phyloP scores from a whole-genome alignment of 495 filamentous ascomycete species.

The Cairneyella variabilis region DNA sequence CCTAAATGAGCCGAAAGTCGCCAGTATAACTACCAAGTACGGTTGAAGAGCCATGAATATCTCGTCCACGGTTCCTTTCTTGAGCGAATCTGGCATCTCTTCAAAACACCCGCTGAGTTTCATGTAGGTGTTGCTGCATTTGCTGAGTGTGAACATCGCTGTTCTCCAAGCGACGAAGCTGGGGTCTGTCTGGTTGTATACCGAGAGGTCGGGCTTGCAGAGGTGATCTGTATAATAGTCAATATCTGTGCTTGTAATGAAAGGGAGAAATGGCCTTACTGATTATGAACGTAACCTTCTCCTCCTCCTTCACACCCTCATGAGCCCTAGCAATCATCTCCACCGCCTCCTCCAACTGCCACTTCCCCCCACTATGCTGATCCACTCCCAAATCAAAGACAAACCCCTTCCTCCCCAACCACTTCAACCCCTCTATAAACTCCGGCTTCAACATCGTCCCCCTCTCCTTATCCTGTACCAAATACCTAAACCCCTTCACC shows the following conservation, averaged over 20 bases:
- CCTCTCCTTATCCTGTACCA: constrained; percentile 70
- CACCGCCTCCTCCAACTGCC: constrained; percentile 67
- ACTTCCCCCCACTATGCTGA: constrained; percentile 60
- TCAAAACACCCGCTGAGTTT: constrained; percentile 84
- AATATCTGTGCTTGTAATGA: constrained; percentile 5
- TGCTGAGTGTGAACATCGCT: constrained; percentile 54
- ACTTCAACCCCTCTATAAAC: constrained; percentile 67
- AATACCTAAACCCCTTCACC: constrained; percentile 70
- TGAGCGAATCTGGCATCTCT: constrained; percentile 50
- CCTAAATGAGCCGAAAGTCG: constrained; percentile 62
- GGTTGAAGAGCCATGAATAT: constrained; percentile 49
- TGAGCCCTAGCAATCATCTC: constrained; percentile 67
- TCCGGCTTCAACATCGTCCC: constrained; percentile 54
- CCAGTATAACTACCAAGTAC: constrained; percentile 65
- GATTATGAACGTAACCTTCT: constrained; percentile 62
- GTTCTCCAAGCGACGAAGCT: constrained; percentile 53
- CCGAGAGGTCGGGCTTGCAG: constrained; percentile 74
- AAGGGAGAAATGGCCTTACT: constrained; percentile 44
- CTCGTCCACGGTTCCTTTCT: constrained; percentile 36
- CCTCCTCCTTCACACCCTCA: constrained; percentile 51
- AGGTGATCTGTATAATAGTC: constrained; percentile 54
- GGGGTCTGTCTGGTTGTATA: constrained; percentile 45
- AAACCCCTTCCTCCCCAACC: constrained; percentile 57
- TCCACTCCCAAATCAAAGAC: constrained; percentile 84
- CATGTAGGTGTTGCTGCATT: constrained; percentile 65